Evolutionary conservation across 75 land plant genomes (phyloP), one percentile per base, ranked within the genome.

Genomic region (Gnetum montanum): DNA sequence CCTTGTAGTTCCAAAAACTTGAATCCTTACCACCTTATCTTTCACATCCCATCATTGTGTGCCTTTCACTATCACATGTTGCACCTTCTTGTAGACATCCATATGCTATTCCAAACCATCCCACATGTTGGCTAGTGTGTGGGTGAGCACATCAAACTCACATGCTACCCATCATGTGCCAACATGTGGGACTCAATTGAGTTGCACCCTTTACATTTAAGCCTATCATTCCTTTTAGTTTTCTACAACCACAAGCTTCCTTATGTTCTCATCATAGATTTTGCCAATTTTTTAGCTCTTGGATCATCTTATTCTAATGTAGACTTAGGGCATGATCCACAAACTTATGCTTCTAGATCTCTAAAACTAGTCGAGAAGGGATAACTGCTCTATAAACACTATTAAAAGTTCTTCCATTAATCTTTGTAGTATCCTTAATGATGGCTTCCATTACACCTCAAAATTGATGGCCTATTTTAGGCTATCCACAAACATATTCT

Each of bases 171-270:
- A n/a, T n/a, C n/a, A n/a, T n/a, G n/a, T n/a, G n/a, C n/a, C n/a
- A n/a, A n/a, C n/a, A n/a, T n/a, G n/a, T n/a, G n/a, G n/a, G n/a
- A n/a, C n/a, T n/a, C n/a, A n/a, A n/a, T n/a, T n/a, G n/a, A n/a
- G n/a, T n/a, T n/a, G n/a, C n/a, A n/a, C n/a, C n/a, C n/a, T n/a
- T n/a, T n/a, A n/a, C n/a, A n/a, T n/a, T n/a, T n/a, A n/a, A n/a
- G n/a, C n/a, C n/a, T n/a, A n/a, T n/a, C n/a, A n/a, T 52, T 80
- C 90, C 57, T 86, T 82, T 49, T 79, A 78, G 11, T 81, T 68
- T 1, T 79, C 75, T 50, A 59, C 83, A 0, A 91, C 96, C 33
- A 86, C 59, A 0, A 81, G 82, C 49, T 69, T 57, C 79, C 77
- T 65, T 23, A 90, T 55, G 65, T 90, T 82, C 0, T 70, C 76